Evolutionary conservation across 1,284 basidiomycete species (phyloP), one percentile per base, ranked within the genome.

Genomic region (Paramarasmius palmivorus): DNA sequence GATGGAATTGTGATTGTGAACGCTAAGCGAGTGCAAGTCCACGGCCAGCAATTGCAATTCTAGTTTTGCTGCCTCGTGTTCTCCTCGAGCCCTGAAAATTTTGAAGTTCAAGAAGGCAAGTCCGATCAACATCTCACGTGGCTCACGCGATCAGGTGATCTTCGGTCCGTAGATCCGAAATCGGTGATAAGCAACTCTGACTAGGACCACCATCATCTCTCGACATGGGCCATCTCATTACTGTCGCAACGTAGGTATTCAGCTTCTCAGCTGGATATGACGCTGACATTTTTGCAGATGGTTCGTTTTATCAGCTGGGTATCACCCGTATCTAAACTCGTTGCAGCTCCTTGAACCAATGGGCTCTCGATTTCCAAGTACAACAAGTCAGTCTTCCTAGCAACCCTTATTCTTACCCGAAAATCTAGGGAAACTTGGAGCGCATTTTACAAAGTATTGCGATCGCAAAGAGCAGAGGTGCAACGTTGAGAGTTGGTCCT

Each of bases 311-410:
- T 36, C 35, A 12, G 25, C 20, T 25, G 23, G 23, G 19, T 23
- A 20, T 42, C n/a, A 46, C 20, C 19, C 25, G 39, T 32, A 37
- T 34, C 20, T 34, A 40, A 48, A 45, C 17, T n/a, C 48, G 54
- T 49, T 32, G 2, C 59, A 95, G 93, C 68, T 94, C 93, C 20
- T 79, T 98, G 47, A 96, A 96, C 67, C 95, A 98, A 74, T 98
- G 95, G 93, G 92, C 95, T 7, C 74, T 98, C 40, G 95, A 97
- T 69, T 98, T 97, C 60, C 84, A 94, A 73, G 93, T 86, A 65
- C 62, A 68, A 36, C 47, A 38, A 3, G 15, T 26, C 10, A 0
- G 6, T 20, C 10, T 6, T 1, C 20, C 47, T 6, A 8, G 7
- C 7, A n/a, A 5, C 34, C 2, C 12, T 2, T 20, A 52, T 6